A percentile compares a stretch with the other conserved stretches of the same genome.
phyloP scores from a whole-genome alignment of 176 grass and related monocot genomes.

The Zoysia pacifica region DNA sequence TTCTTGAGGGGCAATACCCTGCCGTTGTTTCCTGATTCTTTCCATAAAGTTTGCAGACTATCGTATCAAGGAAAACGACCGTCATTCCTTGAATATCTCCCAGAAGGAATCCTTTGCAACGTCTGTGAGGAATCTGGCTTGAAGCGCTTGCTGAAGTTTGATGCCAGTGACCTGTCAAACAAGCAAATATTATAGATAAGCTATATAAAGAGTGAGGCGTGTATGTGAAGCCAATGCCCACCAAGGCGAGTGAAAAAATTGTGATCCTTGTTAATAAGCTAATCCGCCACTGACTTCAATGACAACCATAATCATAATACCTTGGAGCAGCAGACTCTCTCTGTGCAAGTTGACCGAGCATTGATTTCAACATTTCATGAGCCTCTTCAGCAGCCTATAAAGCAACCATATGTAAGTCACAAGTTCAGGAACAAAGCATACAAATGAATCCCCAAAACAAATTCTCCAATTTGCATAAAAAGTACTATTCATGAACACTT shows the following conservation, averaged over 20 bases:
- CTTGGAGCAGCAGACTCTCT: conserved; percentile 62
- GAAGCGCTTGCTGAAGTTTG: conserved; percentile 45
- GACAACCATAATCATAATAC: conserved; percentile 37
- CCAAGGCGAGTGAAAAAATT: neutral
- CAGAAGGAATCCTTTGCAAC: conserved; percentile 44
- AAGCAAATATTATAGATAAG: neutral
- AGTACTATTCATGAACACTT: neutral
- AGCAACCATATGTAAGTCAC: conserved; percentile 17
- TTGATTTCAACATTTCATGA: conserved; percentile 64
- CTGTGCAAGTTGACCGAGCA: conserved; percentile 60
- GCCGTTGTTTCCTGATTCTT: conserved; percentile 8
- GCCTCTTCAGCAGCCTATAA: conserved; percentile 79
- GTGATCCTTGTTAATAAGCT: neutral
- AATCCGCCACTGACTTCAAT: conserved; percentile 9
- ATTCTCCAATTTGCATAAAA: neutral
- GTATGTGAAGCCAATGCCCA: neutral
- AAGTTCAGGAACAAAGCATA: neutral
- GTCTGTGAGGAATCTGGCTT: conserved; percentile 45
- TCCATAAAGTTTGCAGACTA: neutral
- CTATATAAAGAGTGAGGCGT: neutral
- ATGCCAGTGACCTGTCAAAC: conserved; percentile 42
- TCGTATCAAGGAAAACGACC: conserved; percentile 31
- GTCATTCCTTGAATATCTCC: conserved; percentile 47
- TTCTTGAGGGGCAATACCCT: neutral
- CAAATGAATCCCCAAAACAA: conserved; percentile 18